Conservation (phyloP, 768 basidiomycete species). For the Suillus cothurnatus region DNA sequence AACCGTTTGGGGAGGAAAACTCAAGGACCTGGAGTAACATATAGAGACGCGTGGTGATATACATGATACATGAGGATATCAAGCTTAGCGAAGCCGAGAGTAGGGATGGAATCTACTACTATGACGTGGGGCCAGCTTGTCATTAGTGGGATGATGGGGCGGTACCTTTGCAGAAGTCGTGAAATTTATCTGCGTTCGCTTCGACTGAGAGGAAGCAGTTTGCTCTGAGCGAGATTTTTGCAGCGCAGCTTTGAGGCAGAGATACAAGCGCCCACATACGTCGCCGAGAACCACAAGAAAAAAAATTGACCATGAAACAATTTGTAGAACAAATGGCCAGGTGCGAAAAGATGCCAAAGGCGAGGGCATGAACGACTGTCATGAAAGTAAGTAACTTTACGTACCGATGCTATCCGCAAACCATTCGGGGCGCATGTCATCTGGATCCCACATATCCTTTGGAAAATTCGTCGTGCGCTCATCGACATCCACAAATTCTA, state of each 20-base stretch:
- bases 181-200: slow-evolving; percentile 67
- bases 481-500: slow-evolving; percentile 91
- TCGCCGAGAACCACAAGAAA: slow-evolving; percentile 3
- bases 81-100: slow-evolving; percentile 23
- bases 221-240: slow-evolving; percentile 70
- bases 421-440: slow-evolving; percentile 67
- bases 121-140: slow-evolving; percentile 21
- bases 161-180: slow-evolving; percentile 34
- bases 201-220: slow-evolving; percentile 52
- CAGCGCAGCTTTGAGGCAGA: slow-evolving; percentile 50
- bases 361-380: slow-evolving; percentile 5
- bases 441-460: slow-evolving; percentile 70
- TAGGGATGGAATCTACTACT: slow-evolving; percentile 33
- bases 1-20: neutral
- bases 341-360: slow-evolving; percentile 9
- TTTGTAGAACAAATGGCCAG: slow-evolving; percentile 9
- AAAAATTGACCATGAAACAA: neutral
- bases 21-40: neutral
- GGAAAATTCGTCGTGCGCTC: slow-evolving; percentile 88
- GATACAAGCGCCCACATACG: neutral
- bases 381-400: slow-evolving; percentile 25
- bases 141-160: slow-evolving; percentile 16
- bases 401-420: slow-evolving; percentile 78
- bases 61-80: neutral
- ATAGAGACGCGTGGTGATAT: neutral